Evolutionary conservation across 2,329 filamentous ascomycete species (phyloP).

Genomic region (Thielaviopsis euricoi): DNA sequence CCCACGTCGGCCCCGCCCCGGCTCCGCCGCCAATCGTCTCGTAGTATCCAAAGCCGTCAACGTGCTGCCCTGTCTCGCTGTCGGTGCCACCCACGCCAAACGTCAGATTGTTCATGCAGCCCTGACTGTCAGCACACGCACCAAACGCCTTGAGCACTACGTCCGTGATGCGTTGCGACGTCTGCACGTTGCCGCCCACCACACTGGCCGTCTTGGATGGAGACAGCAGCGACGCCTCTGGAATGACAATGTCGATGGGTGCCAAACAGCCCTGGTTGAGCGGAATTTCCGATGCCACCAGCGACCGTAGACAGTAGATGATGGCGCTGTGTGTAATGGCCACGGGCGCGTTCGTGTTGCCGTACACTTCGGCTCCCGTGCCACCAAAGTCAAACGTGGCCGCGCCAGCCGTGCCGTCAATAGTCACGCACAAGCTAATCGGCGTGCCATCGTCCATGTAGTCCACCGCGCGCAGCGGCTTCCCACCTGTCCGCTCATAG

Average conservation of each 20-base stretch:
- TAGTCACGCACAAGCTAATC: slow-evolving; percentile 57
- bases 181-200: slow-evolving; percentile 61
- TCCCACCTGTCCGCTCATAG: slow-evolving; percentile 51
- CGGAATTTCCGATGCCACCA: slow-evolving; percentile 69
- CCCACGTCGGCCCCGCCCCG: slow-evolving; percentile 46
- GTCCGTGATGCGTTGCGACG: slow-evolving; percentile 27
- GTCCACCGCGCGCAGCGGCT: slow-evolving; percentile 54
- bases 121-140: slow-evolving; percentile 63
- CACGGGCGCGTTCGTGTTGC: slow-evolving; percentile 65
- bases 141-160: slow-evolving; percentile 51
- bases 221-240: slow-evolving; percentile 54
- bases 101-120: slow-evolving; percentile 70
- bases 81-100: slow-evolving; percentile 51
- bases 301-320: slow-evolving; percentile 66
- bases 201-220: slow-evolving; percentile 65
- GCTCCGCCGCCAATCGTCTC: slow-evolving; percentile 51
- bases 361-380: slow-evolving; percentile 65
- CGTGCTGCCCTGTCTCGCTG: slow-evolving; percentile 19
- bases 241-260: slow-evolving; percentile 59
- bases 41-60: slow-evolving; percentile 29
- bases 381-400: slow-evolving; percentile 68
- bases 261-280: slow-evolving; percentile 69
- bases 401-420: slow-evolving; percentile 58
- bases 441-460: slow-evolving; percentile 76
- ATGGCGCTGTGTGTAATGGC: slow-evolving; percentile 76